Evolutionary conservation across 2,329 filamentous ascomycete genomes (phyloP), one percentile per base, ranked within the genome.

Genomic region (Ophiostoma ulmi): DNA sequence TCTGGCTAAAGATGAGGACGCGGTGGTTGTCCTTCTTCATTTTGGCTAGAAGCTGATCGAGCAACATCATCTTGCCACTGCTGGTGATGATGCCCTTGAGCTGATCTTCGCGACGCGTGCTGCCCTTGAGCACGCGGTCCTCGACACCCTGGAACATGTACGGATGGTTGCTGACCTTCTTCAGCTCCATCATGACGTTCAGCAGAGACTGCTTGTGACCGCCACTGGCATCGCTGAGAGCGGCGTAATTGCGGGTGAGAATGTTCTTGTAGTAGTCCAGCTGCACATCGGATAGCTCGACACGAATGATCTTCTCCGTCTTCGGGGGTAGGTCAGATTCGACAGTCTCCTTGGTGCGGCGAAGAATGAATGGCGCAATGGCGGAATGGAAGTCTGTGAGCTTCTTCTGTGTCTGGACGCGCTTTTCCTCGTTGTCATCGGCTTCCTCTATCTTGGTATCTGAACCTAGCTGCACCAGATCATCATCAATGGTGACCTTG

Each of bases 221-320:
- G 72, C 88, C 92, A 64, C 90, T 90, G 65, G 93, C 94, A 77
- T 97, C 92, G 76, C 96, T 97, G 41, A 99, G 85, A 3, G 94
- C 95, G 39, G 93, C 89, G 77, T 99, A 99, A 78, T 99, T 99
- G 76, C 94, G 90, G 0, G 95, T 98, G 35, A 99, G 84, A 72
- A 99, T 98, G 77, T 98, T 98, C 81, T 98, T 98, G 84, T 99
- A 99, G 80, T 97, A 98, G 74, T 99, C 94, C 11, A 98, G 84
- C 78, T 99, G 95, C 38, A 98, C 90, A 79, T 99, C 95, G 0
- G 95, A 97, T 68, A 99, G 85, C 80, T 98, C 95, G 58, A 99
- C 95, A 70, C 96, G 93, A 78, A 99, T 97, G 75, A 99, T 99
- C 83, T 98, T 99, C 79, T 99, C 95, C 0, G 93, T 97, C 83